Percentiles rank a stretch among this genome's conserved stretches.
These are phyloP conservation scores for Calonectria ilicicola DNA, from an alignment of 2,329 filamentous ascomycete species.

Conservation along the genomic window DNA sequence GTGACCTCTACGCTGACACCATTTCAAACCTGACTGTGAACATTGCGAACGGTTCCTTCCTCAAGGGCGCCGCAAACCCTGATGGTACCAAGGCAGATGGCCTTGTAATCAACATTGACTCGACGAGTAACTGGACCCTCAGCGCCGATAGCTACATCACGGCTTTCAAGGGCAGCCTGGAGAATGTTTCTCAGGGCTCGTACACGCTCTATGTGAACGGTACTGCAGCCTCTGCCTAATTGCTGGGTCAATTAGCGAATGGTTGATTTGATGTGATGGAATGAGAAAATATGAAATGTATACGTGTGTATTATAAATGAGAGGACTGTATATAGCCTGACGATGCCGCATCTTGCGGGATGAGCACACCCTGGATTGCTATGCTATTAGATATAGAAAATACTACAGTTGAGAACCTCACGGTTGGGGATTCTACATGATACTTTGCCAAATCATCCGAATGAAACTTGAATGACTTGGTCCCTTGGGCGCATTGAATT, in stretches of 20 bases:
- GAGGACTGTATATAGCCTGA: neutral
- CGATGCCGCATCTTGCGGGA: neutral
- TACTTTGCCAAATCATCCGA: neutral
- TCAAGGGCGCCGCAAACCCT: conserved; percentile 16
- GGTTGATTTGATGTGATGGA: neutral
- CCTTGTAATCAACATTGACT: conserved; percentile 8
- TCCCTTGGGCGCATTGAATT: too few relatives aligned
- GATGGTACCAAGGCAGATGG: conserved; percentile 18
- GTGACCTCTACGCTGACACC: conserved; percentile 22
- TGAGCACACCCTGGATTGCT: neutral
- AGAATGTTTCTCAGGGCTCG: conserved; percentile 22
- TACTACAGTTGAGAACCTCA: neutral
- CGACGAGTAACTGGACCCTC: conserved; percentile 22
- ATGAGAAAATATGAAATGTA: neutral
- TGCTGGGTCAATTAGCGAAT: neutral
- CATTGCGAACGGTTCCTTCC: conserved; percentile 9
- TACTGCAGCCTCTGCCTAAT: conserved; percentile 7
- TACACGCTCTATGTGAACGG: conserved; percentile 24
- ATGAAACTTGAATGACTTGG: neutral
- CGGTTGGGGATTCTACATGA: too few relatives aligned
- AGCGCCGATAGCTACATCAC: conserved; percentile 21
- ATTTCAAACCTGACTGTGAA: conserved; percentile 18
- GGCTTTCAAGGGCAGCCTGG: conserved; percentile 16
- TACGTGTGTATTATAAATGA: neutral
- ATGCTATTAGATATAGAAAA: neutral